A percentile compares a stretch with the other conserved stretches of the same genome.
These are phyloP conservation scores for Stropharia rugosoannulata DNA, from an alignment of 768 basidiomycete genomes.

Conservation along the genomic window DNA sequence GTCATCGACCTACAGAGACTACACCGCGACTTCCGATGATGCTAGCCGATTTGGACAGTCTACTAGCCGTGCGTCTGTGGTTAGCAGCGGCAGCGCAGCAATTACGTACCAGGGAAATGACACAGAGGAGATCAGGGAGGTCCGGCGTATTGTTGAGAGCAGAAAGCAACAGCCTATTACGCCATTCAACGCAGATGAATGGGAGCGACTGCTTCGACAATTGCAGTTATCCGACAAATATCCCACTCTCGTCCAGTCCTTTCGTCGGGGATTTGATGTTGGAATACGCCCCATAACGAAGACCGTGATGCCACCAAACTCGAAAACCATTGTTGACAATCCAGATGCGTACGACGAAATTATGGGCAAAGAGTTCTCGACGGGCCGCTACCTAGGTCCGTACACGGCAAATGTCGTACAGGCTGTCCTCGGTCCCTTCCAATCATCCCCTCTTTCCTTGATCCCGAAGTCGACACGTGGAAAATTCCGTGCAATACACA, in stretches of 20 bases:
- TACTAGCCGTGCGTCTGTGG: too few relatives aligned
- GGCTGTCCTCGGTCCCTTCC: conserved; percentile 30
- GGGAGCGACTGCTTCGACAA: not conserved
- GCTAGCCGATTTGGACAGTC: too few relatives aligned
- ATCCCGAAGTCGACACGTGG: conserved; percentile 31
- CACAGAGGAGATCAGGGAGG: conserved; percentile 30
- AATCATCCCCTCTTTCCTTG: conserved; percentile 32
- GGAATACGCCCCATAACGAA: conserved; percentile 23
- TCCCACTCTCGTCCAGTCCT: not conserved
- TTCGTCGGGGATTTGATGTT: conserved; percentile 26
- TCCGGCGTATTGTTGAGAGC: conserved; percentile 33
- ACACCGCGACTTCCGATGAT: too few relatives aligned
- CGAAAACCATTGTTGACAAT: conserved; percentile 12
- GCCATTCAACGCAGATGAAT: not conserved
- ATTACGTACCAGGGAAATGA: too few relatives aligned
- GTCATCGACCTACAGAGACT: too few relatives aligned
- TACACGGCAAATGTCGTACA: conserved; percentile 19
- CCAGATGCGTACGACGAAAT: conserved; percentile 12
- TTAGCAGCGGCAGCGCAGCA: too few relatives aligned
- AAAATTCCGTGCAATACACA: conserved; percentile 30
- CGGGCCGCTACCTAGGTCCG: conserved; percentile 28
- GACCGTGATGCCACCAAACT: conserved; percentile 28
- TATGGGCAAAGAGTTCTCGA: conserved; percentile 15
- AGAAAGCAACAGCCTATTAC: not conserved
- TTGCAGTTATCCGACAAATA: conserved; percentile 9